Evolutionary conservation across 1,284 basidiomycete genomes (phyloP).

Genomic region (Apiotrichum montevideense): DNA sequence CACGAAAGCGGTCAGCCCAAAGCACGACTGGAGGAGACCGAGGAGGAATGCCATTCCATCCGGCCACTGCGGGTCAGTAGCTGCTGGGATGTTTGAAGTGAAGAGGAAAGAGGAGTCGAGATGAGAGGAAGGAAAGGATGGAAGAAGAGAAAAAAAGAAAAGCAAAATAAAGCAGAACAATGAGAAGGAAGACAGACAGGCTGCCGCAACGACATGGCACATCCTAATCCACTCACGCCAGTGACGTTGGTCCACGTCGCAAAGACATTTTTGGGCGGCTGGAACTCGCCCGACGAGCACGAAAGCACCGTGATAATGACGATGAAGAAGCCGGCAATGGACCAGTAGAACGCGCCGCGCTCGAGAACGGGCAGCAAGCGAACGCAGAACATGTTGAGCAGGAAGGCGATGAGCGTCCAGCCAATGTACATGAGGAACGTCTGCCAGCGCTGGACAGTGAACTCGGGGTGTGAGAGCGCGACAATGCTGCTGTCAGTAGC

Average conservation of each 20-base stretch:
- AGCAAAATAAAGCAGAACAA: no score
- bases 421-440: constrained; percentile 27
- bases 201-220: no score
- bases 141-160: no score
- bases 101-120: no score
- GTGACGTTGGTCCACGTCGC: constrained; percentile 43
- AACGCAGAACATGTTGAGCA: constrained; percentile 35
- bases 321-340: constrained; percentile 38
- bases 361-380: constrained; percentile 32
- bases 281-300: constrained; percentile 36
- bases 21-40: constrained; percentile 46
- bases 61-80: constrained; percentile 32
- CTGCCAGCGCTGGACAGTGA: constrained; percentile 21
- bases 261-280: constrained; percentile 44
- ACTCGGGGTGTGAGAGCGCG: constrained; percentile 32
- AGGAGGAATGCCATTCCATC: constrained; percentile 47
- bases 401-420: constrained; percentile 19
- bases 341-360: constrained; percentile 33
- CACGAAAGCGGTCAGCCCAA: constrained; percentile 41
- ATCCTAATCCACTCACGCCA: constrained; percentile 20
- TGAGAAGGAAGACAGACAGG: no score
- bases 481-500: constrained; percentile 26
- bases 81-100: not conserved
- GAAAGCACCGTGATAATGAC: constrained; percentile 44
- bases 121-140: no score